phyloP scores from a whole-genome alignment of 2,329 filamentous ascomycete genomes.

The Colletotrichum aenigma region DNA sequence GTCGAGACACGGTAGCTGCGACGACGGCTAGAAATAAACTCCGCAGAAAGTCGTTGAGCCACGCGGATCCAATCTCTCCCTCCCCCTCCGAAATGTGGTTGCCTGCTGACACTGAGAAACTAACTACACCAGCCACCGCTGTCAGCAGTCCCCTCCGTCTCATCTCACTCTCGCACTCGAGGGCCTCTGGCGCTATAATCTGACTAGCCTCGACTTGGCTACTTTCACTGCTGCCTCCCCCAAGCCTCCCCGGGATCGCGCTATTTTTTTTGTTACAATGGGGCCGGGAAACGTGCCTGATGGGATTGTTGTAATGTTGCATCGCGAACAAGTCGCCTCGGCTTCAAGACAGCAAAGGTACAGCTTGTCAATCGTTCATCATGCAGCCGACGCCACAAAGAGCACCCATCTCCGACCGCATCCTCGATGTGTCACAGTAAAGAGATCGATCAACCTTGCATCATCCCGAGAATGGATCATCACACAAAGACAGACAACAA shows the following conservation, averaged over 20 bases:
- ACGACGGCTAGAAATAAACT: slow-evolving; percentile 7
- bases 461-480: neutral
- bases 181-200: neutral
- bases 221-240: neutral
- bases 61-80: neutral
- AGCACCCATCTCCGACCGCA: fast-evolving
- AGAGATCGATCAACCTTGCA: neutral
- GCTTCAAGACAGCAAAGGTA: neutral
- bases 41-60: neutral
- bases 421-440: neutral
- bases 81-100: neutral
- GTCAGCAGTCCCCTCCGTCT: neutral
- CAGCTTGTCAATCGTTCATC: neutral
- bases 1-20: neutral
- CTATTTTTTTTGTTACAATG: neutral
- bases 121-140: neutral
- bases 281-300: neutral
- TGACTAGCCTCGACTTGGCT: neutral
- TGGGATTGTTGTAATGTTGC: neutral
- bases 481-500: neutral
- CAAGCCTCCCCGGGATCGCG: neutral
- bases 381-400: neutral
- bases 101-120: neutral
- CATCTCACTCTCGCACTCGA: neutral
- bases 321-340: neutral